Evolutionary conservation across 2,329 filamentous ascomycete genomes (phyloP).

Genomic region (Sclerotinia glacialis): DNA sequence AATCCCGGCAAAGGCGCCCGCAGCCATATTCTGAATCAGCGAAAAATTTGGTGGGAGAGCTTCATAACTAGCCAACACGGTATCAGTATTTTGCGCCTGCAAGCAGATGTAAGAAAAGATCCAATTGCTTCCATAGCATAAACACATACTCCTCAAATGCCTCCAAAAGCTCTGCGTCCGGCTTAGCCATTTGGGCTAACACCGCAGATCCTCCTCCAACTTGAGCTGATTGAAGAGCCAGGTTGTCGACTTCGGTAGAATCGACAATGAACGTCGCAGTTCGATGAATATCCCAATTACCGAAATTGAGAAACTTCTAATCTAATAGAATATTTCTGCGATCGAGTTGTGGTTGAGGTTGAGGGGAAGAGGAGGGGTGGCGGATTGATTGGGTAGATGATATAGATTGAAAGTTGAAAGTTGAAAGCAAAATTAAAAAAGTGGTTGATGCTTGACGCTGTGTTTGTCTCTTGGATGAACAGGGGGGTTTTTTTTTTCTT

Average conservation of each 20-base stretch:
- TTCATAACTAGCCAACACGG: conserved; percentile 65
- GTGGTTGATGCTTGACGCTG: conserved; percentile 2
- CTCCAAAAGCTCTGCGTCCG: conserved; percentile 60
- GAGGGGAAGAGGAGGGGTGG: background rate
- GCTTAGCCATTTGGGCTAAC: conserved; percentile 69
- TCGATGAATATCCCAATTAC: background rate
- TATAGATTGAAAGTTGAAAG: conserved; percentile 1
- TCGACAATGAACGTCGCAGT: conserved; percentile 11
- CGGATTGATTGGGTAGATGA: conserved; percentile 13
- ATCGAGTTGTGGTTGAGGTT: background rate
- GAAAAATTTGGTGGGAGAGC: conserved; percentile 92
- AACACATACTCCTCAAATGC: conserved; percentile 60
- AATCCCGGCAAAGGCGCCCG: conserved; percentile 85
- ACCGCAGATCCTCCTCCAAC: conserved; percentile 63
- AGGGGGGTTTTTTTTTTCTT: too few relatives aligned
- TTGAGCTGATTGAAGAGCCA: conserved; percentile 59
- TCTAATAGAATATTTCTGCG: conserved; percentile 1
- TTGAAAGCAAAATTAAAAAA: conserved; percentile 17
- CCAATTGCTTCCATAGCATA: conserved; percentile 20
- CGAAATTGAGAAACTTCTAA: background rate
- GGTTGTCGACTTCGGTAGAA: conserved; percentile 47
- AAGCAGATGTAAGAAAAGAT: conserved; percentile 7
- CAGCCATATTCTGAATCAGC: conserved; percentile 88
- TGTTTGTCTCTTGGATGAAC: conserved; percentile 6
- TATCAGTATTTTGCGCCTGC: conserved; percentile 29